Percentiles rank a stretch among this genome's conserved stretches.
These are phyloP conservation scores for Aspergillus bridgeri DNA, from an alignment of 495 filamentous ascomycete genomes.

Conservation along the genomic window DNA sequence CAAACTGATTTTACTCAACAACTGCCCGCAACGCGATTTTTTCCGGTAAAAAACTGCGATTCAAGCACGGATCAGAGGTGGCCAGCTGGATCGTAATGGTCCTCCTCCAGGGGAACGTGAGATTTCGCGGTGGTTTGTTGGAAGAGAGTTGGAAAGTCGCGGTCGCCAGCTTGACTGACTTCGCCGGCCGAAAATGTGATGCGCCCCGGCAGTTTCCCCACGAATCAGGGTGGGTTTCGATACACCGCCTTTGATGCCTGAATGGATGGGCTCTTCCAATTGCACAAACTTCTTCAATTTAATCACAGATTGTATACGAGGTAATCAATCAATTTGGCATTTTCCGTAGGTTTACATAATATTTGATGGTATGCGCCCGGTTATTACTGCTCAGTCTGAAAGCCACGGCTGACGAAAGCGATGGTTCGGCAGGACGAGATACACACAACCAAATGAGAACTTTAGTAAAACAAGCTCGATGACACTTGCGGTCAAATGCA, in stretches of 20 bases:
- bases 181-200: slow-evolving; percentile 1
- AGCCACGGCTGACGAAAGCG: neutral
- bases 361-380: neutral
- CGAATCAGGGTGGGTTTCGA: neutral
- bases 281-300: neutral
- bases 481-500: slow-evolving; percentile 3
- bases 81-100: slow-evolving; percentile 3
- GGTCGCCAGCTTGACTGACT: slow-evolving; percentile 15
- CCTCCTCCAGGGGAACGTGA: neutral
- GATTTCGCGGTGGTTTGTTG: slow-evolving; percentile 20
- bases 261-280: neutral
- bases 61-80: neutral
- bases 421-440: neutral
- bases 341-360: neutral
- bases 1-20: slow-evolving; percentile 5
- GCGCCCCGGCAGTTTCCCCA: neutral
- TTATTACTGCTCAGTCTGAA: neutral
- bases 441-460: neutral
- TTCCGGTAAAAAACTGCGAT: neutral
- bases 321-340: too few species aligned
- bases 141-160: slow-evolving; percentile 2
- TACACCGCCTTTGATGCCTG: slow-evolving; percentile 25
- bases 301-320: too few species aligned
- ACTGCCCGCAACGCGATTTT: neutral
- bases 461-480: slow-evolving; percentile 13